phyloP scores from a whole-genome alignment of 2,329 filamentous ascomycete species.

The Rutstroemia sp. region DNA sequence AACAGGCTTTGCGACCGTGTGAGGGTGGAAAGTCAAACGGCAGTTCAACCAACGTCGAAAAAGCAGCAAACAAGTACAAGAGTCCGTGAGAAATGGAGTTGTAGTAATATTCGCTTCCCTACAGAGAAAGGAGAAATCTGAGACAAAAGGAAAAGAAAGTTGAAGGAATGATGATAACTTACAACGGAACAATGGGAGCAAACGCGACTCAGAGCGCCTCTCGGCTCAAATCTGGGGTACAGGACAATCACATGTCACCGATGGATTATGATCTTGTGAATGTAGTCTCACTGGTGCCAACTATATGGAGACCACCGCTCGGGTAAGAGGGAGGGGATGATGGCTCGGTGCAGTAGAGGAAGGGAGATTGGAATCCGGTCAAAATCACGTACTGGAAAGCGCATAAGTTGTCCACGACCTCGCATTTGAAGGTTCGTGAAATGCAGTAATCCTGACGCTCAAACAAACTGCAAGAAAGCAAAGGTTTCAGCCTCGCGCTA shows the following conservation, averaged over 20 bases:
- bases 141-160: not conserved
- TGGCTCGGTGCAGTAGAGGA: too few species aligned
- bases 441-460: too few species aligned
- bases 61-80: not conserved
- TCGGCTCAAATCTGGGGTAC: conserved; percentile 5
- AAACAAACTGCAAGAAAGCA: too few species aligned
- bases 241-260: conserved; percentile 9
- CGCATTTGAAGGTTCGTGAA: too few species aligned
- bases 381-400: too few species aligned
- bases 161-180: not conserved
- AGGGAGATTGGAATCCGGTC: too few species aligned
- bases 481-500: too few species aligned
- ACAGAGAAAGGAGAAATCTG: not conserved
- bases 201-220: not conserved
- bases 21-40: not conserved
- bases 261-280: not conserved
- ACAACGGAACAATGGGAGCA: not conserved
- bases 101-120: too few species aligned
- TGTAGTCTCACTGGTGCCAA: not conserved
- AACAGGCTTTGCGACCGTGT: conserved; percentile 12
- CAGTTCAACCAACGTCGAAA: not conserved
- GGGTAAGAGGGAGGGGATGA: too few species aligned
- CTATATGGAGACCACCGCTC: too few species aligned
- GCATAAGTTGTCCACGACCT: too few species aligned
- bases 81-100: too few species aligned